Evolutionary conservation across 106 monocot species (phyloP).

Genomic region (Amphibolis antarctica): DNA sequence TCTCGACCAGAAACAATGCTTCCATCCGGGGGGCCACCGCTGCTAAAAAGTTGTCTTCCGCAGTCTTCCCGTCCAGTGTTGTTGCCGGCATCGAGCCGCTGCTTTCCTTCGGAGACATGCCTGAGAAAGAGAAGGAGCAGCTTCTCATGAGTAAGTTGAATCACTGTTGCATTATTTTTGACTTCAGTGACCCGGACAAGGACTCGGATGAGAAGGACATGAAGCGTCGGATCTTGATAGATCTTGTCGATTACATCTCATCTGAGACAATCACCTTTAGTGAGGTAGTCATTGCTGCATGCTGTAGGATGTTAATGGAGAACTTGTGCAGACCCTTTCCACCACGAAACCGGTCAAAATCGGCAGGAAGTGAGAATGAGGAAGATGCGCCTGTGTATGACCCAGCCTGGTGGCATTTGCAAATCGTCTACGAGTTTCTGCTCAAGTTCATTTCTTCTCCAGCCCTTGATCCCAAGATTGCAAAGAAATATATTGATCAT

Average conservation of each 20-base stretch:
- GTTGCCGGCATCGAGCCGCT: constrained; percentile 74
- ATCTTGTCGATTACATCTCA: constrained; percentile 51
- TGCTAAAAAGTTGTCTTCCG: constrained; percentile 56
- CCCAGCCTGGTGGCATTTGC: constrained; percentile 25
- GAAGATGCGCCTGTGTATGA: constrained; percentile 19
- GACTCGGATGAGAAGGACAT: constrained; percentile 63
- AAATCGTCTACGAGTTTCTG: constrained; percentile 16
- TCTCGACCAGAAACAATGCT: constrained; percentile 1
- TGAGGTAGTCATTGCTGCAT: constrained; percentile 11
- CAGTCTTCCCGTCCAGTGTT: constrained; percentile 64
- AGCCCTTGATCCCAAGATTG: constrained; percentile 7
- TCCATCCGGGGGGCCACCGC: constrained; percentile 12
- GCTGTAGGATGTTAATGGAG: constrained; percentile 16
- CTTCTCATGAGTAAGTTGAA: constrained; percentile 73
- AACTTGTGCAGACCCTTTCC: constrained; percentile 19
- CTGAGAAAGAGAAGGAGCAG: constrained; percentile 43
- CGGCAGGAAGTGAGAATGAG: constrained; percentile 18
- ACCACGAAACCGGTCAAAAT: constrained; percentile 1
- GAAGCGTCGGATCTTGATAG: constrained; percentile 50
- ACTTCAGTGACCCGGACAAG: constrained; percentile 62
- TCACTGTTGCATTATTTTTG: constrained; percentile 57
- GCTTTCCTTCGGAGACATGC: constrained; percentile 56
- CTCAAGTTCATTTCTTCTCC: constrained; percentile 16
- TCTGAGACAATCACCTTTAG: constrained; percentile 18
- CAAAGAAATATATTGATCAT: constrained; percentile 19